These are phyloP conservation scores for Suillus paluster DNA, from an alignment of 768 basidiomycete genomes.

Conservation along the genomic window DNA sequence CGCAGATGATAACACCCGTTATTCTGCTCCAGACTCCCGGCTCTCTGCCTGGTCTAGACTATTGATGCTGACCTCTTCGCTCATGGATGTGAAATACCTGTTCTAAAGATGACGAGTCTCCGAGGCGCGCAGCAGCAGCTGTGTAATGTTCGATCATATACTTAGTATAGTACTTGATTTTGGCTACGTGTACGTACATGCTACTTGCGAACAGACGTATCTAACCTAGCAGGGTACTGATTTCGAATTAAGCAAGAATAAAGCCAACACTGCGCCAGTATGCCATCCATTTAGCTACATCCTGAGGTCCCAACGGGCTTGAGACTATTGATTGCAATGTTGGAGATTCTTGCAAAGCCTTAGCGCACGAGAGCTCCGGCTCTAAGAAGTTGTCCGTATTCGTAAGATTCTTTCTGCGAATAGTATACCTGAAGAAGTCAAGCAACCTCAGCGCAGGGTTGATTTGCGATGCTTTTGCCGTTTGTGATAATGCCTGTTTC, in stretches of 20 bases:
- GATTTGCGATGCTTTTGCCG: not conserved
- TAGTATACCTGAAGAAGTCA: constrained; percentile 9
- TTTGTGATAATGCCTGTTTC: not conserved
- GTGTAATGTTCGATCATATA: too few species aligned
- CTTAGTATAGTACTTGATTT: too few species aligned
- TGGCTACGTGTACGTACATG: too few species aligned
- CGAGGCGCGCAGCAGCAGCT: too few species aligned
- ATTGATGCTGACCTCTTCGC: too few species aligned
- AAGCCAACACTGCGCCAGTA: constrained; percentile 16
- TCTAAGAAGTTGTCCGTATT: constrained; percentile 7
- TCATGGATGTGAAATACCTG: too few species aligned
- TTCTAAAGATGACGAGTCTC: too few species aligned
- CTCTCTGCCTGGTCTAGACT: too few species aligned
- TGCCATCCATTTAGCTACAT: constrained; percentile 10
- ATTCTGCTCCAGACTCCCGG: too few species aligned
- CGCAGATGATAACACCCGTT: too few species aligned
- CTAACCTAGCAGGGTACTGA: not conserved
- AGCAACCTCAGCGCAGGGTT: constrained; percentile 16
- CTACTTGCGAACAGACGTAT: not conserved
- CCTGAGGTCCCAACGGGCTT: not conserved
- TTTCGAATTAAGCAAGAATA: not conserved
- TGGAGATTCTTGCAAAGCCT: constrained; percentile 8
- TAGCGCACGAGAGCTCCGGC: constrained; percentile 2
- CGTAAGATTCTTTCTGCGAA: not conserved
- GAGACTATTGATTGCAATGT: not conserved